Evolutionary conservation across 352 stramenopile genomes (phyloP).

Genomic region (Pythium insidiosum): DNA sequence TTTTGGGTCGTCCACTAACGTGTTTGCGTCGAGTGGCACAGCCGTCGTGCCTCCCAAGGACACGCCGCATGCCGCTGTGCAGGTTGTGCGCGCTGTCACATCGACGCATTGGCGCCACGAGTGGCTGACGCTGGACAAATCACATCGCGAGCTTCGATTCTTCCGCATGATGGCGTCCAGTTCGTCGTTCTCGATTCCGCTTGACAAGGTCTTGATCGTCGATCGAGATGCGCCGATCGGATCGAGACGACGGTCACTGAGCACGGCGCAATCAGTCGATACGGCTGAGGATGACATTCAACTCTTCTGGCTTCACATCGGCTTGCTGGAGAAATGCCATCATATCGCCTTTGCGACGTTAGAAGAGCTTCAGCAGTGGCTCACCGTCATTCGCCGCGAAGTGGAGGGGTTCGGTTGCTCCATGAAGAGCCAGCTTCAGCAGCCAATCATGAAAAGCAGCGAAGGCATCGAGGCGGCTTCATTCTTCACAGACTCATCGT

Average conservation of each 20-base stretch:
- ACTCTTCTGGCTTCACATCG: conserved; percentile 44
- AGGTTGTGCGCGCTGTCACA: conserved; percentile 33
- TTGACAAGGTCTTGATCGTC: conserved; percentile 24
- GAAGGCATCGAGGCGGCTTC: conserved; percentile 12
- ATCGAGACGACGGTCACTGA: too few relatives aligned
- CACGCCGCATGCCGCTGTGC: conserved; percentile 14
- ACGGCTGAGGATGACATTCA: background rate
- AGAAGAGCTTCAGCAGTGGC: conserved; percentile 29
- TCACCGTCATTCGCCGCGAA: conserved; percentile 9
- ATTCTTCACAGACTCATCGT: conserved; percentile 10
- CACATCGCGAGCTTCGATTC: conserved; percentile 26
- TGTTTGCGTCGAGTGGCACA: background rate
- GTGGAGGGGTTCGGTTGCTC: conserved; percentile 5
- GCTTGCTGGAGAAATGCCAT: conserved; percentile 29
- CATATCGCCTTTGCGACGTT: conserved; percentile 33
- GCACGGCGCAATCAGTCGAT: background rate
- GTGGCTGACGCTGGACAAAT: conserved; percentile 38
- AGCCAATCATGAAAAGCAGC: conserved; percentile 14
- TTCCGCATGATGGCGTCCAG: conserved; percentile 33
- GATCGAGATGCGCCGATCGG: conserved; percentile 10
- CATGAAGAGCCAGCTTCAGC: conserved; percentile 6
- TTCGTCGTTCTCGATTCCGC: conserved; percentile 18
- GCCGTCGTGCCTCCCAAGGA: conserved; percentile 6
- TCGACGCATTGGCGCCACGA: conserved; percentile 38
- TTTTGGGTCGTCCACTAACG: conserved; percentile 12